Percentiles rank a stretch among this genome's conserved stretches.
Conservation (phyloP, 768 basidiomycete genomes). For the Kwoniella dendrophila region DNA sequence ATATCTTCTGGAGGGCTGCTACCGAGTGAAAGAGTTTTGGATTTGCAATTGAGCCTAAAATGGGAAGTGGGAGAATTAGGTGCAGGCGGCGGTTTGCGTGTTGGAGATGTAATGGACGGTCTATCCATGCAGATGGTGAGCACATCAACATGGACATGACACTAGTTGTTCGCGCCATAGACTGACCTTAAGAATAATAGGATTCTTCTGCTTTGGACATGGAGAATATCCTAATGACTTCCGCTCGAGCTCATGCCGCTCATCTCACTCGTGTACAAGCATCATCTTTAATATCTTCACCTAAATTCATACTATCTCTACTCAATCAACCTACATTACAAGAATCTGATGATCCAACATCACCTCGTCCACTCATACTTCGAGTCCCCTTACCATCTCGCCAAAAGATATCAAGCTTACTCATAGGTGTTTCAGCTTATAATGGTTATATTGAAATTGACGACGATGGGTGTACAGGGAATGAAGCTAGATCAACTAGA, state of each 20-base stretch:
- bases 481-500: slow-evolving; percentile 71
- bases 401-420: slow-evolving; percentile 51
- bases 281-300: slow-evolving; percentile 24
- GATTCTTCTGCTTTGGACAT: slow-evolving; percentile 73
- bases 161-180: not conserved
- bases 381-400: slow-evolving; percentile 42
- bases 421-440: slow-evolving; percentile 75
- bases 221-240: slow-evolving; percentile 66
- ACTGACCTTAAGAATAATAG: too few relatives aligned
- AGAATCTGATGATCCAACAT: slow-evolving; percentile 46
- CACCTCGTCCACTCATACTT: slow-evolving; percentile 26
- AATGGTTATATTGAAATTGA: slow-evolving; percentile 76
- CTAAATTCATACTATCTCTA: slow-evolving; percentile 32
- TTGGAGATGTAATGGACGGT: slow-evolving; percentile 60
- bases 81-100: slow-evolving; percentile 64
- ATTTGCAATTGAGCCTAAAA: slow-evolving; percentile 66
- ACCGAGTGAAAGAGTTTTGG: slow-evolving; percentile 68
- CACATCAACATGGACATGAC: slow-evolving; percentile 23
- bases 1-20: slow-evolving; percentile 48
- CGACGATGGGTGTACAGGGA: slow-evolving; percentile 67
- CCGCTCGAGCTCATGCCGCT: slow-evolving; percentile 67
- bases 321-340: slow-evolving; percentile 33
- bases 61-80: slow-evolving; percentile 78
- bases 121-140: slow-evolving; percentile 65
- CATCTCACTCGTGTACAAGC: slow-evolving; percentile 29